phyloP scores from a whole-genome alignment of 2,329 filamentous ascomycete species.

The Parafenestella ontariensis region DNA sequence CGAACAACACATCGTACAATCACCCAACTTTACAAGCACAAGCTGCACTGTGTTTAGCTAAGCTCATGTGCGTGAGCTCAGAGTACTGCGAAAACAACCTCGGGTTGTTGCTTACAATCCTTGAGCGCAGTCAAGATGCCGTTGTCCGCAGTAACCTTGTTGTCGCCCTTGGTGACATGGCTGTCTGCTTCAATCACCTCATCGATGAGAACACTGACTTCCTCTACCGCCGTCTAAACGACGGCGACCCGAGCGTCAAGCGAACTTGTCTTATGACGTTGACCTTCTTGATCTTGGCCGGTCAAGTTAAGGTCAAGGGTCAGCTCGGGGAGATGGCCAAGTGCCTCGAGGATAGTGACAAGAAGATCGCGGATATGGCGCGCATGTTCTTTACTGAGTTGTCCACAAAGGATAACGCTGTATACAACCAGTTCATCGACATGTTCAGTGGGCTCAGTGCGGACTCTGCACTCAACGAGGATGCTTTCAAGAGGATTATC shows the following conservation, averaged over 20 bases:
- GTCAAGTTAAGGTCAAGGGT: slow-evolving; percentile 99
- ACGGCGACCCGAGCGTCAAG: slow-evolving; percentile 88
- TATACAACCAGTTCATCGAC: slow-evolving; percentile 99
- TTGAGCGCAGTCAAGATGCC: slow-evolving; percentile 90
- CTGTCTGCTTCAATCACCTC: slow-evolving; percentile 98
- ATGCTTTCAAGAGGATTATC: slow-evolving; percentile 83
- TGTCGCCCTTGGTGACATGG: slow-evolving; percentile 97
- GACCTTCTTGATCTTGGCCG: slow-evolving; percentile 94
- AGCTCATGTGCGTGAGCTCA: slow-evolving; percentile 97
- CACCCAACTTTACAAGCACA: slow-evolving; percentile 91
- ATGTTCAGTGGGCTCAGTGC: slow-evolving; percentile 95
- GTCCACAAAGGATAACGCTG: slow-evolving; percentile 96
- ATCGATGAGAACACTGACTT: slow-evolving; percentile 99
- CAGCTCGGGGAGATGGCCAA: slow-evolving; percentile 99
- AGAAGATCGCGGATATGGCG: slow-evolving; percentile 89
- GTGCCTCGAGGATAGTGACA: slow-evolving; percentile 95
- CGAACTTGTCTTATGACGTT: slow-evolving; percentile 98
- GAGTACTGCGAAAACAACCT: slow-evolving; percentile 96
- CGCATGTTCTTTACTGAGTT: slow-evolving; percentile 99
- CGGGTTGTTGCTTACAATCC: slow-evolving; percentile 93
- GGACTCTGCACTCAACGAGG: slow-evolving; percentile 80
- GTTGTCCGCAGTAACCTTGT: slow-evolving; percentile 96
- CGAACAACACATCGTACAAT: slow-evolving; percentile 88
- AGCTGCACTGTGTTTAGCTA: slow-evolving; percentile 91
- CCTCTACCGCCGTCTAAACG: slow-evolving; percentile 89